Base-by-base conservation (phyloP, 208 protist genomes). In the Crithidia thermophila region DNA sequence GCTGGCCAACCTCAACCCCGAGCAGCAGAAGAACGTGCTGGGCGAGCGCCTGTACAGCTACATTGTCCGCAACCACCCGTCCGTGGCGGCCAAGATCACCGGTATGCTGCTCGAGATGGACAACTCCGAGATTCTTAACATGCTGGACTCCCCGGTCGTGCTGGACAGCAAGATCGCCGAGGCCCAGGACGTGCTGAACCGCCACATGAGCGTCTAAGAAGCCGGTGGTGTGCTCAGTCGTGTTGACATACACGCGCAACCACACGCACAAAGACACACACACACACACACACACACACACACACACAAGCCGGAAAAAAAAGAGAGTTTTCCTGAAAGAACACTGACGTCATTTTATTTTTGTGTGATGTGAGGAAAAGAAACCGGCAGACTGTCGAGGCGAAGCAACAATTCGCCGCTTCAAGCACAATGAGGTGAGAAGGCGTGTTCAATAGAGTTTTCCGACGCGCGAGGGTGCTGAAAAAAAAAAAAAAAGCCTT, bases 31-130 rank as follows among this genome's bases (percentile, higher is more conserved):
- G 88, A 96, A 98, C 77, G 73, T 98, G 18, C 90, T 99, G 39
- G 98, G 98, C 59, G 97, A 99, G 85, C 89, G 91, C 27, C 89
- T 99, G 37, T 99, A 98, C 93, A 91, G 84, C 78, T 90, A 98
- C 75, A 98, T 99, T 72, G 85, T 96, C 49, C 60, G 59, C 52
- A 72, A 69, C 56, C 86, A 99, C 77, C 86, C 87, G 0, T 79
- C 89, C 31, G 76, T 94, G 16, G 97, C 97, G 25, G 93, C 97
- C 67, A 99, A 99, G 93, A 99, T 99, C 84, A 99, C 98, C 42
- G 98, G 98, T 81, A 99, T 99, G 98, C 85, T 99, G 11, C 88
- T 99, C 27, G 98, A 99, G 82, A 98, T 99, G 88, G 96, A 99
- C 70, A 96, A 94, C 78, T 63, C 70, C 53, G 97, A 99, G 67